Evolutionary conservation across 441 rosid species (phyloP), one percentile per base, ranked within the genome.

Genomic region (Jatropha multifida): DNA sequence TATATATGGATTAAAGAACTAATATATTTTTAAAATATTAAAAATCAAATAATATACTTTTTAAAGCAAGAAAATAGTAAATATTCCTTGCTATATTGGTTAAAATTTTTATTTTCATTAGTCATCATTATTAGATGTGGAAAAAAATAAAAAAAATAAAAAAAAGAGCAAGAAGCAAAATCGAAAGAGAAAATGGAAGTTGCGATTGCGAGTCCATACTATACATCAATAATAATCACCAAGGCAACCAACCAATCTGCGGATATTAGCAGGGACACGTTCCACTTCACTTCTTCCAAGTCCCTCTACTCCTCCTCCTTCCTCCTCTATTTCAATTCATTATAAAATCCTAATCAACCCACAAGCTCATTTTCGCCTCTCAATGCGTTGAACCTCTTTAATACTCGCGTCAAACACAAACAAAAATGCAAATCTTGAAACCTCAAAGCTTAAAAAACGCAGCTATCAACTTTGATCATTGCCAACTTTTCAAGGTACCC

Each of bases 211-310:
- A 23, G 23, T 23, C 0, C 23, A 23, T 23, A 23, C 23, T 23
- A 23, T 0, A 23, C 23, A 23, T 23, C 23, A 23, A 23, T 23
- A 23, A 23, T 23, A 23, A 23, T 23, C 23, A 23, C 23, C 8
- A 17, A 55, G 20, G 15, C 60, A 7, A 62, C 56, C 1, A n/a
- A 15, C 65, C 3, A 44, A 42, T 54, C 4, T 68, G 78, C 78
- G 78, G 82, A 71, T 65, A 4, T 12, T 40, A 71, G 65, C 56
- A 52, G 74, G 56, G 66, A 71, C 82, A 79, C 82, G 82, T 75
- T 63, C 69, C 51, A 52, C 69, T 54, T 52, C 18, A 0, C 11
- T 27, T 37, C 20, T 71, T 14, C 55, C 23, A 5, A 23, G n/a
- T 48, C 27, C 27, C 6, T 8, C 9, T 4, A 52, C 23, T 1